These are phyloP conservation scores for Rhizoctonia solani DNA, from an alignment of 1,284 basidiomycete species.

Conservation along the genomic window DNA sequence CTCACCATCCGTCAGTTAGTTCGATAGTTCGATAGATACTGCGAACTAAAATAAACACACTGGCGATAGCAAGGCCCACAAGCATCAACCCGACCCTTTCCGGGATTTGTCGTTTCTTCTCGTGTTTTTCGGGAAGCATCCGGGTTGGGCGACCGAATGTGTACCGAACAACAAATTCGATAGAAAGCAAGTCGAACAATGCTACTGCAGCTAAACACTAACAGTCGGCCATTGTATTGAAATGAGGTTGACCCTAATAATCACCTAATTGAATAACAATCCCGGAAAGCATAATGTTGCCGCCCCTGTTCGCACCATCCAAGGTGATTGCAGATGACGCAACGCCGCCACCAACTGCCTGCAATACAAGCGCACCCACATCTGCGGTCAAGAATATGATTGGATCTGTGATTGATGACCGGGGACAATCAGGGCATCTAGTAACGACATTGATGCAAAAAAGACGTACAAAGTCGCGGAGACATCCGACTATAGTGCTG, in stretches of 20 bases:
- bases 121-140: not conserved
- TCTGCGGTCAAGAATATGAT: constrained; percentile 38
- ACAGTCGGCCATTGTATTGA: not conserved
- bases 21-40: constrained; percentile 38
- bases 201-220: not conserved
- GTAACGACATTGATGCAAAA: not conserved
- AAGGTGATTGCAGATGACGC: constrained; percentile 32
- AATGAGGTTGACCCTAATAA: constrained; percentile 36
- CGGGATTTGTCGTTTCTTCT: not conserved
- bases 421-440: not conserved
- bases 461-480: constrained; percentile 39
- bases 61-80: constrained; percentile 33
- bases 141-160: not conserved
- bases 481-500: constrained; percentile 45
- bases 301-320: constrained; percentile 45
- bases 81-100: constrained; percentile 24
- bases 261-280: constrained; percentile 60
- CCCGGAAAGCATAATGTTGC: constrained; percentile 59
- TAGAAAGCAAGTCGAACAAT: constrained; percentile 10
- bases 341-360: constrained; percentile 40
- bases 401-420: constrained; percentile 38
- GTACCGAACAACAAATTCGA: constrained; percentile 28
- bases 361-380: constrained; percentile 36
- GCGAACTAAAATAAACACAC: constrained; percentile 35
- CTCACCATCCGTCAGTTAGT: constrained; percentile 21